Evolutionary conservation across 73 alveolate species (phyloP), one percentile per base, ranked within the genome.

Genomic region (Uronychia setigera): DNA sequence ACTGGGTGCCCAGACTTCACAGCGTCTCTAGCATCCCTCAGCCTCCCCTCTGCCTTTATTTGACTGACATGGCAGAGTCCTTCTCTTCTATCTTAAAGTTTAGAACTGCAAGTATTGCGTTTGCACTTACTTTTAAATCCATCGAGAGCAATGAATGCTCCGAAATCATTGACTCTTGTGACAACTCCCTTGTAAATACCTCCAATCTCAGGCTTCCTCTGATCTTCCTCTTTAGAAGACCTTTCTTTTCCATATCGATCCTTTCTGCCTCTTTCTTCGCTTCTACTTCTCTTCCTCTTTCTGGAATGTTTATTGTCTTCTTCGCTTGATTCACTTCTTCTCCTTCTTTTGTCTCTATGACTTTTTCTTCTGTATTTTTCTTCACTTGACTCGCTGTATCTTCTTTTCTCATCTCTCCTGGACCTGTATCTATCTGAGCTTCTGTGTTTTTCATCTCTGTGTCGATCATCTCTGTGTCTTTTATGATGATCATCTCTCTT

Each of bases 1-100:
- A 96, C 99, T 77, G 83, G 91, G 76, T 96, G 98, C 75, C 85
- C 92, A 13, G 87, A 97, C 75, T 85, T 88, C 33, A 96, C 96
- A 0, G 94, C 75, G 81, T 97, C 98, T 60, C 84, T 86, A 5
- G 94, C 93, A 79, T 93, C 87, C 33, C 87, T 89, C 0, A 91
- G 92, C 57, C 97, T 76, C 30, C 80, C 91, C 67, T 89, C 96
- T 1, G 78, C 35, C 83, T 92, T 89, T 78, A 93, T 93, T 86
- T 97, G 94, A 0, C 98, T 88, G 75, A 96, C 96, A 60, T 95
- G 99, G 0, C 95, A 97, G 76, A 97, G 93, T 0, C 99, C 99
- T 88, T 96, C 98, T 81, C 93, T 96, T 79, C 94, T 91, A 59
- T 88, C 58, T 34, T 87, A 77, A 78, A 82, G 82, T 29, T 84